Evolutionary conservation across 75 land plant species (phyloP).

Genomic region (Gnetum montanum): DNA sequence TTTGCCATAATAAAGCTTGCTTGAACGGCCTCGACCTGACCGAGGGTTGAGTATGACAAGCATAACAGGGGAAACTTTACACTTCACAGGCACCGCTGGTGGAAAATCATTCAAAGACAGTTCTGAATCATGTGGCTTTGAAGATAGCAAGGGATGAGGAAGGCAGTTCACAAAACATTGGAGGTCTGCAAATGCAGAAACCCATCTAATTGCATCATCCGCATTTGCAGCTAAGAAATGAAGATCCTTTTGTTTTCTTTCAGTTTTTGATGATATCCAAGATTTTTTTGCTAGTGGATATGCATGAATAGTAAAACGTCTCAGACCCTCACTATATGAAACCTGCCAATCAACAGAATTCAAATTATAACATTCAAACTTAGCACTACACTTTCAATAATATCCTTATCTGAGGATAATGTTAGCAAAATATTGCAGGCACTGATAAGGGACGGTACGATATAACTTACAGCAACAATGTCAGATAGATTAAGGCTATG

Average conservation of each 20-base stretch:
- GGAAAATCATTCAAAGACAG: slow-evolving; percentile 30
- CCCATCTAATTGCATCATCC: slow-evolving; percentile 81
- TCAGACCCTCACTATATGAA: slow-evolving; percentile 54
- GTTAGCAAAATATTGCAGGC: no score
- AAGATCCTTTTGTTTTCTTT: slow-evolving; percentile 58
- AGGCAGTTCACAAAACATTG: slow-evolving; percentile 60
- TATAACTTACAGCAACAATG: slow-evolving; percentile 63
- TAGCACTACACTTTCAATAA: no score
- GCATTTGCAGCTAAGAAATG: slow-evolving; percentile 71
- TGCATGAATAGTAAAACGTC: slow-evolving; percentile 80
- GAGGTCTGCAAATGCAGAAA: slow-evolving; percentile 69
- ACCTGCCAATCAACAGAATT: slow-evolving; percentile 32
- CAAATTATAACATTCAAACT: background rate
- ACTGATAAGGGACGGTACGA: background rate
- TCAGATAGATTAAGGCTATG: slow-evolving; percentile 49
- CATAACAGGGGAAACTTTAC: slow-evolving; percentile 53
- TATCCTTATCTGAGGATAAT: no score
- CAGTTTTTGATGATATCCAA: slow-evolving; percentile 45
- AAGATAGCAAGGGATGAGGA: slow-evolving; percentile 53
- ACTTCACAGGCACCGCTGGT: slow-evolving; percentile 29
- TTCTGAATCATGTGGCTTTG: slow-evolving; percentile 52
- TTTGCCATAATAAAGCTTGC: slow-evolving; percentile 67
- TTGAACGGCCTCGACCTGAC: slow-evolving; percentile 90
- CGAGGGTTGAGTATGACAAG: slow-evolving; percentile 89
- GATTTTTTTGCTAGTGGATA: slow-evolving; percentile 43